Conservation (phyloP, 306 rosid genomes). For the Prunus armeniaca region DNA sequence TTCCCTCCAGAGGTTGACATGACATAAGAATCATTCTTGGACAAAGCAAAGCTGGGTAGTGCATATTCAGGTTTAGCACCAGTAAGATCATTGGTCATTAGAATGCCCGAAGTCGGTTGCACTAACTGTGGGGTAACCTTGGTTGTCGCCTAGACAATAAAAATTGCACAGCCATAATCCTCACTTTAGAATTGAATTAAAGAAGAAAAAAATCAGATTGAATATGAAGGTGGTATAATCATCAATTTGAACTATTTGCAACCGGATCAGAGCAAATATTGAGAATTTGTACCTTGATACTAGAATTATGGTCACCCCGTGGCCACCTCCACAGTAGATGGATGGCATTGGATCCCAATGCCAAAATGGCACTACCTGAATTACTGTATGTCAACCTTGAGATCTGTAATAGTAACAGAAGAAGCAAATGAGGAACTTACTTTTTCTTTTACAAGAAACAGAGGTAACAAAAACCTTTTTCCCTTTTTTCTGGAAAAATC, state of each 20-base stretch:
- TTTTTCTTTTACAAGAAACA: not conserved
- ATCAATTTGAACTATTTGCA: not conserved
- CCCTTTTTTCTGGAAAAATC: not conserved
- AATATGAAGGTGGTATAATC: not conserved
- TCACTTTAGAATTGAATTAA: conserved; percentile 10
- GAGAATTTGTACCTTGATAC: conserved; percentile 47
- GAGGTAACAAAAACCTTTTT: not conserved
- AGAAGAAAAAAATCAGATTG: not conserved
- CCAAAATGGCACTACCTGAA: conserved; percentile 79
- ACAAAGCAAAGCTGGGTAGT: conserved; percentile 70
- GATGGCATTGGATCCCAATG: conserved; percentile 76
- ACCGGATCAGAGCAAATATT: not conserved
- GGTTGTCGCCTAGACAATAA: conserved; percentile 64
- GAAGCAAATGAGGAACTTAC: conserved; percentile 13
- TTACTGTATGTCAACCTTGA: conserved; percentile 75
- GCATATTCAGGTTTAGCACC: conserved; percentile 58
- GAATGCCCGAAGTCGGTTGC: conserved; percentile 75
- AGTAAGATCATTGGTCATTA: conserved; percentile 72
- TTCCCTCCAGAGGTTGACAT: conserved; percentile 95
- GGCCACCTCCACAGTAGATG: conserved; percentile 86
- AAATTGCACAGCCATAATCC: conserved; percentile 22
- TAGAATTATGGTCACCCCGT: conserved; percentile 46
- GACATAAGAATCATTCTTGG: conserved; percentile 84
- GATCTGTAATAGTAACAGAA: conserved; percentile 49
- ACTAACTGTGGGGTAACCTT: conserved; percentile 58